phyloP scores from a whole-genome alignment of 1,139 yeast species.

The Magnusiomyces fungicola region DNA sequence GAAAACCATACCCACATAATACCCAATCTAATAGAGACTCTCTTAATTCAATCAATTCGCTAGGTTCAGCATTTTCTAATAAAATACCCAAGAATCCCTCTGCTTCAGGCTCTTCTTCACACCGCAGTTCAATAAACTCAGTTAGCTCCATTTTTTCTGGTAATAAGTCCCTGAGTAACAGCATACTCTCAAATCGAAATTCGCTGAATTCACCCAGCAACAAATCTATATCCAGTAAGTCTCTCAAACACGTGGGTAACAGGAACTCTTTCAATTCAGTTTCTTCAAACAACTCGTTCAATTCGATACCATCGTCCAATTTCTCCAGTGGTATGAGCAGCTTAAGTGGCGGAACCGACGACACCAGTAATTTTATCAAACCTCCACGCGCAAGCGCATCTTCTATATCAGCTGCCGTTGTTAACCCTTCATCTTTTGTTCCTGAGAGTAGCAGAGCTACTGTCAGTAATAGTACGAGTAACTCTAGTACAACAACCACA shows the following conservation, averaged over 20 bases:
- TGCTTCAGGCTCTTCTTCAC: not conserved
- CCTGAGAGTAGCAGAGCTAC: too few relatives aligned
- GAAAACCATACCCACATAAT: too few relatives aligned
- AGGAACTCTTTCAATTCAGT: not conserved
- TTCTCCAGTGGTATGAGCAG: conserved; percentile 1
- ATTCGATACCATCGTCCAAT: not conserved
- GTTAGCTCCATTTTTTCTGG: not conserved
- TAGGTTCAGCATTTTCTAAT: too few relatives aligned
- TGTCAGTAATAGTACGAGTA: too few relatives aligned
- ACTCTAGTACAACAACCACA: too few relatives aligned
- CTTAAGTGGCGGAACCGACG: not conserved
- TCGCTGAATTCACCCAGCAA: not conserved
- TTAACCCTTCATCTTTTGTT: too few relatives aligned
- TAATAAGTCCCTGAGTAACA: not conserved
- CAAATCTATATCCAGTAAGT: not conserved
- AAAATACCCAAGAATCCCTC: not conserved
- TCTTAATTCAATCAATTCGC: not conserved
- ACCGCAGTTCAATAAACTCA: not conserved
- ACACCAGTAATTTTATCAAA: not conserved
- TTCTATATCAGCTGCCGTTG: not conserved
- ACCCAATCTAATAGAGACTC: too few relatives aligned
- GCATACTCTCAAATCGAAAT: not conserved
- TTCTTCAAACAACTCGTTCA: not conserved
- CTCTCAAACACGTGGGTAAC: too few relatives aligned
- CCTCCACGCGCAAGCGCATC: not conserved